Conservation (phyloP, 257 asterid species). For the Scutellaria galericulata region DNA sequence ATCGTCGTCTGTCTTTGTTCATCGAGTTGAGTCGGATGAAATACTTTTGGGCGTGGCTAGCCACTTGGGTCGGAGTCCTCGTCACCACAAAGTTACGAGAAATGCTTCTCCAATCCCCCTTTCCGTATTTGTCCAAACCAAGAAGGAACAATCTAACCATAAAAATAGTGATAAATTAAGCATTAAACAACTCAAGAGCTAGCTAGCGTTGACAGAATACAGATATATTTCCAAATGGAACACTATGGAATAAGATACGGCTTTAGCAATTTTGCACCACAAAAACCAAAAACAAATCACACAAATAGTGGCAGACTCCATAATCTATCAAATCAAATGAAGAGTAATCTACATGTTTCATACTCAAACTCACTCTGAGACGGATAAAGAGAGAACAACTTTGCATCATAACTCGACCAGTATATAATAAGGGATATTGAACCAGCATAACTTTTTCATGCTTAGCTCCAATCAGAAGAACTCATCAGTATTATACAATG, state of each 20-base stretch:
- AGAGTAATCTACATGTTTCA: neutral
- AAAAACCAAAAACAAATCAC: neutral
- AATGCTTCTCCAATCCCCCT: constrained; percentile 96
- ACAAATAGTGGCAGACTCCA: neutral
- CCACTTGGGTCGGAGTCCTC: constrained; percentile 90
- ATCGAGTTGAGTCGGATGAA: constrained; percentile 84
- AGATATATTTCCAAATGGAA: too few species aligned
- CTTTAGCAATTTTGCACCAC: neutral
- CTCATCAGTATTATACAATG: too few species aligned
- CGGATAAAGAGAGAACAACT: neutral
- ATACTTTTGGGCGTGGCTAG: constrained; percentile 93
- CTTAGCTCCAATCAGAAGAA: too few species aligned
- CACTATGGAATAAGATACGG: neutral
- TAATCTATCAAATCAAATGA: constrained; percentile 1
- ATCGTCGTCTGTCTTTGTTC: constrained; percentile 82
- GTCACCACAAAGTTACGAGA: constrained; percentile 85
- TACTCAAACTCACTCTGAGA: neutral
- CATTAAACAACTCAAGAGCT: too few species aligned
- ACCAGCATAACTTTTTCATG: too few species aligned
- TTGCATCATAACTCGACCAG: constrained; percentile 18
- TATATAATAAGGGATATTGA: neutral
- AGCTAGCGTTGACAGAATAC: too few species aligned
- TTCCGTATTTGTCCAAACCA: constrained; percentile 87
- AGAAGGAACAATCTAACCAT: constrained; percentile 74
- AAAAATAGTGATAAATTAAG: too few species aligned